Evolutionary conservation across 495 filamentous ascomycete genomes (phyloP).

Genomic region (Annulohypoxylon stygium): DNA sequence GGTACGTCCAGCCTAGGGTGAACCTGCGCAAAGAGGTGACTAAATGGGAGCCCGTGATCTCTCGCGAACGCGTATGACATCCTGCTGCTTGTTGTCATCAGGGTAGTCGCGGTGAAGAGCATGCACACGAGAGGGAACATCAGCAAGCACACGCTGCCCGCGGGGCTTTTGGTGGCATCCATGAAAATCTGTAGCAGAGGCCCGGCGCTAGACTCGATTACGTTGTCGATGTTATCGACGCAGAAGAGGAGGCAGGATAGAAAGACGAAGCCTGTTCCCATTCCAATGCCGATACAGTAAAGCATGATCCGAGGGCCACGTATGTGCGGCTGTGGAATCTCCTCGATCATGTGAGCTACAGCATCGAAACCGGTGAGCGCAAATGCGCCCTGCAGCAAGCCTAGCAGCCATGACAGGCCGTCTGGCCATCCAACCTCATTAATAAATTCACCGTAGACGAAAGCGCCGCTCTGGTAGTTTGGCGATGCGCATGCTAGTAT

Average conservation of each 20-base stretch:
- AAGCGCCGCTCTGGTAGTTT: conserved; percentile 70
- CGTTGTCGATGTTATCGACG: conserved; percentile 62
- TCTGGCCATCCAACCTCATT: conserved; percentile 68
- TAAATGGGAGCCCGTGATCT: conserved; percentile 78
- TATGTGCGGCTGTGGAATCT: conserved; percentile 76
- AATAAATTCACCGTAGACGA: conserved; percentile 63
- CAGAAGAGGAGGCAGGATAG: conserved; percentile 70
- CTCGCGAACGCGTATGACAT: conserved; percentile 84
- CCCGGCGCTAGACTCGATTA: conserved; percentile 72
- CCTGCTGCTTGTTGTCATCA: conserved; percentile 82
- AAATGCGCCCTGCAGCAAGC: conserved; percentile 67
- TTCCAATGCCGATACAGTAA: conserved; percentile 75
- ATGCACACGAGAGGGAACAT: conserved; percentile 82
- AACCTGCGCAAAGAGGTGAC: conserved; percentile 71
- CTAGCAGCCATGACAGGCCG: conserved; percentile 66
- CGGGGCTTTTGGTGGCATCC: conserved; percentile 74
- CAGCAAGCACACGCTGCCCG: conserved; percentile 75
- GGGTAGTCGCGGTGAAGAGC: conserved; percentile 75
- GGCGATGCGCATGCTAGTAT: conserved; percentile 73
- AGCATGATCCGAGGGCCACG: conserved; percentile 81
- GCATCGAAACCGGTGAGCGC: conserved; percentile 68
- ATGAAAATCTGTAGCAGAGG: conserved; percentile 79
- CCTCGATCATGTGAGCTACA: conserved; percentile 69
- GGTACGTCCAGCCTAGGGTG: conserved; percentile 75
- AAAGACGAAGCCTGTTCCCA: conserved; percentile 68